Percentiles rank a stretch among this genome's conserved stretches.
These are phyloP conservation scores for Amborella trichopoda DNA, from an alignment of 164 flowering plant genomes.

Conservation along the genomic window DNA sequence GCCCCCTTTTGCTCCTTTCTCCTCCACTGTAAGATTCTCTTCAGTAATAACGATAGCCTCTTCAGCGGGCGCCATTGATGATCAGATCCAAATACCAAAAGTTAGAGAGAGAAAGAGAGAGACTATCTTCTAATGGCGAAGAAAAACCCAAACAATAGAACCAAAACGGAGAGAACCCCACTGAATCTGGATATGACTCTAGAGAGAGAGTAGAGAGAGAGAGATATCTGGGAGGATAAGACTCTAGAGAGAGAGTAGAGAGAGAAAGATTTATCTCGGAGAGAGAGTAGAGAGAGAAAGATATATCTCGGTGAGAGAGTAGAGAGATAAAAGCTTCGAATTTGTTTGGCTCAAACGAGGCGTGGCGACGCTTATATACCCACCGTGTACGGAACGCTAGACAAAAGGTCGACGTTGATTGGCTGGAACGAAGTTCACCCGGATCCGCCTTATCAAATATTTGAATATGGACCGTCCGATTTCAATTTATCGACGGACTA, in stretches of 20 bases:
- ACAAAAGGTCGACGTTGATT: slow-evolving; percentile 22
- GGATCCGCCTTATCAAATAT: slow-evolving; percentile 14
- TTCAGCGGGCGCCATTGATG: slow-evolving; percentile 18
- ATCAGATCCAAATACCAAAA: background rate
- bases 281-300: background rate
- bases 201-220: background rate
- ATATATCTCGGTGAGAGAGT: background rate
- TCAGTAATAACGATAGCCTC: slow-evolving; percentile 5
- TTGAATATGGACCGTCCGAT: slow-evolving; percentile 23
- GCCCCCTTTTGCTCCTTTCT: slow-evolving; percentile 4
- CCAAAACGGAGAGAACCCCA: no score
- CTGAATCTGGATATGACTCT: background rate
- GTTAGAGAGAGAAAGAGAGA: background rate
- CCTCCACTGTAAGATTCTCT: slow-evolving; percentile 5
- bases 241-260: background rate
- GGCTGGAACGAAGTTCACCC: slow-evolving; percentile 14
- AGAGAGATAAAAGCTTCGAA: background rate
- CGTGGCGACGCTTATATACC: slow-evolving; percentile 10
- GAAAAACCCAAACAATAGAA: background rate
- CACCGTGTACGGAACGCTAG: slow-evolving; percentile 1
- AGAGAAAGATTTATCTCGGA: background rate
- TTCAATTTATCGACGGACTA: slow-evolving; percentile 17
- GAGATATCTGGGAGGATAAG: background rate
- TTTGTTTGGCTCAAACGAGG: background rate
- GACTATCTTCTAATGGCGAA: background rate